A percentile compares a stretch with the other conserved stretches of the same genome.
phyloP scores from a whole-genome alignment of 306 rosid species.

The Mucuna pruriens region DNA sequence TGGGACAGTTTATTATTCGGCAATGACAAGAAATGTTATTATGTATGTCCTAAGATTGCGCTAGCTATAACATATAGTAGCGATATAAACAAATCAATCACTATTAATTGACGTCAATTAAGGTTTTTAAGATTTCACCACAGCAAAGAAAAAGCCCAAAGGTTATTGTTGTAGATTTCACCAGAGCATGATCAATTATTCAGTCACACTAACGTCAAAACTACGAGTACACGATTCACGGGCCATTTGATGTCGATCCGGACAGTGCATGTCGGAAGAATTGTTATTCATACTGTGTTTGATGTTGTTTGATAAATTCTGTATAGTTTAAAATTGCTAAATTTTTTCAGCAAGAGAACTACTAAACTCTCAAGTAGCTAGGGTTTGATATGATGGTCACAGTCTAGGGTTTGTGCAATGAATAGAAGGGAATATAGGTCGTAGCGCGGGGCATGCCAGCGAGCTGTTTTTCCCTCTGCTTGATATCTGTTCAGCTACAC shows the following conservation, averaged over 20 bases:
- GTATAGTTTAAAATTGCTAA: background rate
- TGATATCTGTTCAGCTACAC: constrained; percentile 42
- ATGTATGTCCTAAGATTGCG: constrained; percentile 33
- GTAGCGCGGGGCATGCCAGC: constrained; percentile 38
- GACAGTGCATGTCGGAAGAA: constrained; percentile 11
- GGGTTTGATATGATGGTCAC: constrained; percentile 44
- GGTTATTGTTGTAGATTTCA: constrained; percentile 3
- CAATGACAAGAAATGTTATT: constrained; percentile 29
- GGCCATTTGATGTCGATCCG: constrained; percentile 24
- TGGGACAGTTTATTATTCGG: constrained; percentile 30
- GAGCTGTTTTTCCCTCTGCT: constrained; percentile 22
- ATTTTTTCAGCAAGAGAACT: background rate
- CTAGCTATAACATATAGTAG: background rate
- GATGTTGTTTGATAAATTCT: background rate
- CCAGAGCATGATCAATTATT: background rate
- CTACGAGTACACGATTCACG: constrained; percentile 1
- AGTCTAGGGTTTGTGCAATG: constrained; percentile 45
- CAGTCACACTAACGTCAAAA: background rate
- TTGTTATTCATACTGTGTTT: background rate
- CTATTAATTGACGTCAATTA: constrained; percentile 8
- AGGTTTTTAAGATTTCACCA: background rate
- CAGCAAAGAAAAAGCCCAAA: background rate
- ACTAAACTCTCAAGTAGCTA: background rate
- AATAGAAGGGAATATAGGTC: constrained; percentile 40
- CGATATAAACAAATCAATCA: background rate